Base-by-base conservation (phyloP, 805 yeast genomes). In the Hanseniaspora lindneri region DNA sequence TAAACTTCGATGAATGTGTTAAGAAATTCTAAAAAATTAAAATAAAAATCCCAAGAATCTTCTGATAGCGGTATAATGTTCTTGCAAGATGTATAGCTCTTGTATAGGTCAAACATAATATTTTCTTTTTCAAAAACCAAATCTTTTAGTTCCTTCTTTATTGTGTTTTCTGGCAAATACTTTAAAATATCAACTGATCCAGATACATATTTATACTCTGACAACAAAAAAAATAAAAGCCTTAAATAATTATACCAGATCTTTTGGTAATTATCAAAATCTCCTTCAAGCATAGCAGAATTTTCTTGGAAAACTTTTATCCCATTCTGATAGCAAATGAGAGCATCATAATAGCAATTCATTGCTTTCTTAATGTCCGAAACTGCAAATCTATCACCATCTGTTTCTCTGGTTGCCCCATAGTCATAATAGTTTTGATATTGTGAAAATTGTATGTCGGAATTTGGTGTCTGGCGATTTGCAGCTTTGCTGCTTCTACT, bases 351-450 rank as follows among this genome's bases (percentile, higher is more conserved):
- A 42, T 59, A 62, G 28, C 56, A 56, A 29, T 58, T 51, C 16
- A 63, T 47, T 17, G 61, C 53, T 35, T 60, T 62, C 41, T 58
- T 58, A 11, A 62, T 52, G 47, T 64, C 67, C 2, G 65, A 62
- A 3, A 57, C 52, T 5, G 57, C 51, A 65, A 66, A 64, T 40
- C 67, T 55, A 36, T 62, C 66, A n/a, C 62, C 67, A 37, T 61
- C 62, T 41, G 62, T 65, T 51, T 64, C 67, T 39, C 47, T 53
- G 7, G 55, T 54, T 2, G 59, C 57, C 2, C 59, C 67, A 40
- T 59, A 63, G n/a, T 50, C 53, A 39, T 63, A 64, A 39, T 52
- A 64, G 48, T 63, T 66, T 25, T 58, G 58, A 42, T 58, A 62
- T 3, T 58, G 57, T 21, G 39, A 27, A 48, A 41, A 41, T 14